Evolutionary conservation across 805 yeast genomes (phyloP), one percentile per base, ranked within the genome.

Genomic region (Lachancea kluyveri): DNA sequence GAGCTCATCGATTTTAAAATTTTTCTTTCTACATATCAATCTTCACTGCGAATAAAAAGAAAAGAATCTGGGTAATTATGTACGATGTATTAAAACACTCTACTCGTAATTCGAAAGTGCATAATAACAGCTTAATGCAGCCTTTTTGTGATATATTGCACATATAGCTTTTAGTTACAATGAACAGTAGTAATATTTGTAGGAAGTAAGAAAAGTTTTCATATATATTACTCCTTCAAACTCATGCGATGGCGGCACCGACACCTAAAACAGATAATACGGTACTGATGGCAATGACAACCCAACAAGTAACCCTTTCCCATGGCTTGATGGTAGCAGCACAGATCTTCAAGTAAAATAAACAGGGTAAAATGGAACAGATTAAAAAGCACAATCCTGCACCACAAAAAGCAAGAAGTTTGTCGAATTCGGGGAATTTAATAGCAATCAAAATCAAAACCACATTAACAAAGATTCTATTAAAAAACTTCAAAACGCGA

Each of bases 371-470:
- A 13, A 85, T 78, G 33, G 86, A 63, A 54, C 96, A 87, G 21
- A 86, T 74, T 3, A 78, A 64, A 54, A 84, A 81, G 45, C 95
- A 84, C 31, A 87, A 66, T 1, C 85, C 77, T 4, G 90, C 73
- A 6, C 96, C 96, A 43, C 85, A 57, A 27, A 87, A 72, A 5
- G 94, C 84, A 57, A 87, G 79, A 31, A 87, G 68, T 44, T 74
- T 74, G 48, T 86, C 96, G 52, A 87, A 87, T 33, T 77, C 80
- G 3, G 92, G 90, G 51, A 84, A 69, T 10, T 74, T 30, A 17
- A 81, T 67, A 1, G 94, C 77, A 30, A 80, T 58, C 4, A 62
- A 36, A 14, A 82, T 78, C 35, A 83, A 72, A 4, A 68, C 30
- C 0, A 68, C 55, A 48, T 81, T 79, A n/a, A 82, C 76, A 0